phyloP scores from a whole-genome alignment of 2,329 filamentous ascomycete genomes.

The Fonsecaea nubica region DNA sequence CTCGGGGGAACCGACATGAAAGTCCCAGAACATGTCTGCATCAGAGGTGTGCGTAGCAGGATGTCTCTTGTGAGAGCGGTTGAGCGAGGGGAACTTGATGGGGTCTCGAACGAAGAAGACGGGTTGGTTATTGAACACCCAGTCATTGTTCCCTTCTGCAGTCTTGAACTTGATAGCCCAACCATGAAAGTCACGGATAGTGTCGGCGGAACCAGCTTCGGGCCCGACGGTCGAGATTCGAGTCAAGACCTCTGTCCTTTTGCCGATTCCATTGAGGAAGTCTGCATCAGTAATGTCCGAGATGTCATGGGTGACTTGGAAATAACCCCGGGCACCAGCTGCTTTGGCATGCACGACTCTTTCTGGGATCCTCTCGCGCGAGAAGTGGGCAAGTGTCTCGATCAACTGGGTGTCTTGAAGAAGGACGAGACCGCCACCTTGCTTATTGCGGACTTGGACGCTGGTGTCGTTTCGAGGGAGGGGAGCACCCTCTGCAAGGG shows the following conservation, averaged over 20 bases:
- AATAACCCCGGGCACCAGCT: slow-evolving; percentile 63
- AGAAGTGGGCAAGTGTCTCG: slow-evolving; percentile 66
- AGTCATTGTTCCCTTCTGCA: slow-evolving; percentile 60
- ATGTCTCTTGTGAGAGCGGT: slow-evolving; percentile 77
- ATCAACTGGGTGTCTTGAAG: slow-evolving; percentile 68
- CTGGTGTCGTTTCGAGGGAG: slow-evolving; percentile 34
- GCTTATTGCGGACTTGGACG: slow-evolving; percentile 29
- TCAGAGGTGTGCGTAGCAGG: slow-evolving; percentile 73
- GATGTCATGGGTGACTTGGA: slow-evolving; percentile 66
- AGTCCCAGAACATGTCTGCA: slow-evolving; percentile 74
- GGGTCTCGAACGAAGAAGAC: slow-evolving; percentile 77
- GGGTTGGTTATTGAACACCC: slow-evolving; percentile 58
- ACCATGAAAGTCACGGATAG: slow-evolving; percentile 57
- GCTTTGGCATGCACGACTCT: slow-evolving; percentile 68
- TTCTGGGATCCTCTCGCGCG: slow-evolving; percentile 67
- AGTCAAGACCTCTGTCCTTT: slow-evolving; percentile 58
- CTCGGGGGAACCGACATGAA: slow-evolving; percentile 67
- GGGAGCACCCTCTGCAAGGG: slow-evolving; percentile 35
- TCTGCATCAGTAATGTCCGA: slow-evolving; percentile 62
- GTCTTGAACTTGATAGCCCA: slow-evolving; percentile 61
- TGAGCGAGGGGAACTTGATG: slow-evolving; percentile 74
- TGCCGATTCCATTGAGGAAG: slow-evolving; percentile 61
- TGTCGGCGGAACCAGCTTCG: slow-evolving; percentile 57
- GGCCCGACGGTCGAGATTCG: slow-evolving; percentile 57
- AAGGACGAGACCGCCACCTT: slow-evolving; percentile 50